A percentile compares a stretch with the other conserved stretches of the same genome.
Evolutionary conservation across 2,329 filamentous ascomycete species (phyloP).

Genomic region (Graphiopsis chlorocephala): DNA sequence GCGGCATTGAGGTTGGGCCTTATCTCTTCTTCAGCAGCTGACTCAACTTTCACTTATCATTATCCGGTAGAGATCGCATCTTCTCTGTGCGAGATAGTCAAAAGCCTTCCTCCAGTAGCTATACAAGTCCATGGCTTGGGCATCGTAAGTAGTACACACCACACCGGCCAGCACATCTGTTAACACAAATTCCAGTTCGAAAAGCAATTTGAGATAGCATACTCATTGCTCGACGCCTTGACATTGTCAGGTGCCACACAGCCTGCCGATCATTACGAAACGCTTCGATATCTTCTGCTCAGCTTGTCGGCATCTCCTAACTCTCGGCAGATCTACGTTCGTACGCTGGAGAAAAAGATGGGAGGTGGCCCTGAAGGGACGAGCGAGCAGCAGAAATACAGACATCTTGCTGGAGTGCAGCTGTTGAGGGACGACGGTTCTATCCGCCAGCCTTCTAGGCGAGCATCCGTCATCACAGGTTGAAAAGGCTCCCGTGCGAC

Average conservation of each 20-base stretch:
- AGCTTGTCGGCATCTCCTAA: constrained; percentile 19
- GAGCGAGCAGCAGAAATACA: constrained; percentile 17
- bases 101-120: constrained; percentile 19
- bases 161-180: neutral
- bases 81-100: constrained; percentile 19
- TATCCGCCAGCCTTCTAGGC: constrained; percentile 12
- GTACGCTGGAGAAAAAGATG: constrained; percentile 22
- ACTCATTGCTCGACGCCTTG: constrained; percentile 20
- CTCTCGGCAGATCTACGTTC: constrained; percentile 22
- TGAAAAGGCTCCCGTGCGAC: neutral
- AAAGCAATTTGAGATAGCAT: constrained; percentile 23
- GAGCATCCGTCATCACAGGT: constrained; percentile 2
- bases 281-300: constrained; percentile 17
- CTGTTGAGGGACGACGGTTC: constrained; percentile 16
- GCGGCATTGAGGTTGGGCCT: constrained; percentile 19
- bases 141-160: neutral
- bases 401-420: constrained; percentile 18
- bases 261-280: constrained; percentile 18
- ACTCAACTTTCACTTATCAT: constrained; percentile 19
- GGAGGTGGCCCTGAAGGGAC: constrained; percentile 11
- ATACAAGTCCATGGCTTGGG: constrained; percentile 19
- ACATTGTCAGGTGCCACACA: constrained; percentile 15
- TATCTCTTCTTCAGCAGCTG: constrained; percentile 17
- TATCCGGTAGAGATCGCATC: constrained; percentile 21
- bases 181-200: constrained; percentile 16